A percentile compares a stretch with the other conserved stretches of the same genome.
Conservation (phyloP, 1,284 basidiomycete species). For the Puccinia triticina region DNA sequence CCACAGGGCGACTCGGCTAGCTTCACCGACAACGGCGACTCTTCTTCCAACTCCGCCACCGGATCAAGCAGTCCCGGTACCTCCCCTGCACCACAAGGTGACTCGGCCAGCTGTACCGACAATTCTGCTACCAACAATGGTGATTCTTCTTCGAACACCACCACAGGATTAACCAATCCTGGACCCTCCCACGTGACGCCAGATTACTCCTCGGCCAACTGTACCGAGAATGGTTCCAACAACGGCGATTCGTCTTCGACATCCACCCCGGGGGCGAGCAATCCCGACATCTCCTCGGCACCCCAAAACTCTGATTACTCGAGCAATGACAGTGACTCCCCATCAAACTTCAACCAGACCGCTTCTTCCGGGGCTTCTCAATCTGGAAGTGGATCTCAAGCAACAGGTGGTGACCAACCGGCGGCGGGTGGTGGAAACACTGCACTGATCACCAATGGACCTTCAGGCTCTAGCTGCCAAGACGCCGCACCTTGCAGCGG, state of each 20-base stretch:
- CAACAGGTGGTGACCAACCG: neutral
- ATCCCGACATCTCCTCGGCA: neutral
- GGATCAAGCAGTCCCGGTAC: neutral
- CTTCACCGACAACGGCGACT: neutral
- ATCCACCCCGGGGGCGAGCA: neutral
- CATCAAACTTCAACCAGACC: slow-evolving; percentile 4
- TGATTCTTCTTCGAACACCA: slow-evolving; percentile 10
- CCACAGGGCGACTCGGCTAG: neutral
- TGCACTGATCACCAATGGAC: neutral
- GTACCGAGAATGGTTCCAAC: neutral
- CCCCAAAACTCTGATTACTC: neutral
- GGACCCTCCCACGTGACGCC: neutral
- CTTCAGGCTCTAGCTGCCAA: neutral
- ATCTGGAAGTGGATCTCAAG: neutral
- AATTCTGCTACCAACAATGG: neutral
- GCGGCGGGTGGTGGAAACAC: neutral
- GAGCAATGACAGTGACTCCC: neutral
- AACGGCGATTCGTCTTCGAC: neutral
- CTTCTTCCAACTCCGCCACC: neutral
- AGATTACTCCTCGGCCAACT: neutral
- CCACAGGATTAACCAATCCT: neutral
- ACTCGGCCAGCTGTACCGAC: slow-evolving; percentile 1
- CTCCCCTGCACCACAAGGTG: too few relatives aligned
- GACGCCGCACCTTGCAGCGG: neutral
- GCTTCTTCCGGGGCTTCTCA: neutral